Evolutionary conservation across 805 yeast genomes (phyloP), one percentile per base, ranked within the genome.

Genomic region (Spathaspora girioi): DNA sequence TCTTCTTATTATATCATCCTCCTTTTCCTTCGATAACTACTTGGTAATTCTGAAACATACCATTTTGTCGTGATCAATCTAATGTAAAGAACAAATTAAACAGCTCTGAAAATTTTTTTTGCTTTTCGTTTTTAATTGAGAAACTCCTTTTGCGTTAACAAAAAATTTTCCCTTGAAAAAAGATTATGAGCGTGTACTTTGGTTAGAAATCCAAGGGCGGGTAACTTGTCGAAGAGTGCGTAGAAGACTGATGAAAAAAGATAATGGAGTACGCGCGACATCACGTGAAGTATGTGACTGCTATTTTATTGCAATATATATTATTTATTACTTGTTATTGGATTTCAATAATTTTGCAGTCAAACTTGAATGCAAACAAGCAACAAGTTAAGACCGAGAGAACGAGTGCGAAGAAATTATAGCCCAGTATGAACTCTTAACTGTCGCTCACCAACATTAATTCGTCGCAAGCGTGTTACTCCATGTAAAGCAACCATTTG

Each of bases 61-160:
- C 47, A 45, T 45, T 45, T 45, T 45, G 47, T 45, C 47, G 47
- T 31, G 19, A 45, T 45, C 47, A 42, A 42, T 43, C 46, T 42
- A 20, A 19, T 43, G 46, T 43, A 43, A 15, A 17, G 32, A 43
- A 43, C 20, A 35, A 31, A 10, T 31, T 29, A 15, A 45, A 11
- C 19, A 43, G 46, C 20, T 35, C 38, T 45, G 40, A 45, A 45
- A 45, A 45, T 29, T 45, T 45, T 29, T 45, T 31, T 31, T 45
- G 29, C 40, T 31, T 29, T 45, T 45, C 17, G 15, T 42, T 23
- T 42, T 42, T 35, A 35, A 35, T 35, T 35, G 40, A 23, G 6
- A n/a, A 35, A 7, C 17, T 3, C 15, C 8, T 35, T 35, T 35
- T 15, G 9, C 15, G 43, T 11, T 41, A 18, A 20, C 20, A 15